Conservation (phyloP, 208 protist genomes). For the Willaertia magna region DNA sequence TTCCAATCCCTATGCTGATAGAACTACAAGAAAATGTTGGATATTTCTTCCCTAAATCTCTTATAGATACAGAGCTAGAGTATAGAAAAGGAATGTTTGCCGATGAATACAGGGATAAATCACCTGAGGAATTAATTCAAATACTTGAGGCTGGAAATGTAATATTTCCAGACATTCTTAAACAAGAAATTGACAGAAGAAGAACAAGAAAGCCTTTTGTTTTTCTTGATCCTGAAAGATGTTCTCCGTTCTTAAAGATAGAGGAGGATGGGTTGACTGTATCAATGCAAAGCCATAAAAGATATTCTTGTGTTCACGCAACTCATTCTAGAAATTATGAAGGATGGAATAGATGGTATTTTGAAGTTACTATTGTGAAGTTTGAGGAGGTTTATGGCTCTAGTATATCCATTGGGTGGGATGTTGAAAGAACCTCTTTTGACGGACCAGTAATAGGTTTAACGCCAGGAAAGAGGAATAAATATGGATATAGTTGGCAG, state of each 20-base stretch:
- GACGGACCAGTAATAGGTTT: background rate
- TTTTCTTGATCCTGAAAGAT: background rate
- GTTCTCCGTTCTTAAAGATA: background rate
- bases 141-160: background rate
- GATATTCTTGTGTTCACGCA: background rate
- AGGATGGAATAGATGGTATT: slow-evolving; percentile 2
- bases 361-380: background rate
- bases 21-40: background rate
- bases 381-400: background rate
- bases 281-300: background rate
- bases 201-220: slow-evolving; percentile 1
- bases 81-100: background rate
- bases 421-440: background rate
- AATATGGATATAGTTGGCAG: slow-evolving; percentile 6
- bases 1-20: background rate
- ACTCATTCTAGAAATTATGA: background rate
- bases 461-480: background rate
- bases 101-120: background rate
- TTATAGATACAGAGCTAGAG: background rate
- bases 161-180: background rate
- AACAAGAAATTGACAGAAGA: background rate
- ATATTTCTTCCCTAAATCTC: background rate
- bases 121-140: background rate
- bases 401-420: background rate
- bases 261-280: background rate